These are phyloP conservation scores for Lotus japonicus DNA, from an alignment of 306 rosid genomes.

Conservation along the genomic window DNA sequence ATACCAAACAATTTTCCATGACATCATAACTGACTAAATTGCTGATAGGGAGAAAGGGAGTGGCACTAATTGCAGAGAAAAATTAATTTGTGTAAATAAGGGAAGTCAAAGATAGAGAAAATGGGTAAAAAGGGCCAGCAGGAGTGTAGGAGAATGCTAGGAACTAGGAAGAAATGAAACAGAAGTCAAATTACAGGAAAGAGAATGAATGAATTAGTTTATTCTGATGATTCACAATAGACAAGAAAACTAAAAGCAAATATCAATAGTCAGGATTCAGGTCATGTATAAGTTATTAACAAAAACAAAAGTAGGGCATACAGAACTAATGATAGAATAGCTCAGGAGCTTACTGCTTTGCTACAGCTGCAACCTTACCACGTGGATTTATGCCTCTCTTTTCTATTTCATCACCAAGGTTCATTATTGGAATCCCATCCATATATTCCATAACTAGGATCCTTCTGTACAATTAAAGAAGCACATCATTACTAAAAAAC, in stretches of 20 bases:
- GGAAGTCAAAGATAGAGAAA: no score
- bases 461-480: slow-evolving; percentile 55
- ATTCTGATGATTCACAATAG: slow-evolving; percentile 1
- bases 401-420: slow-evolving; percentile 88
- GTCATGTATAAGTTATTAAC: not conserved
- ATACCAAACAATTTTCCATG: no score
- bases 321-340: slow-evolving; percentile 17
- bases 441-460: slow-evolving; percentile 87
- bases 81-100: no score
- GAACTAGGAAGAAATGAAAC: no score
- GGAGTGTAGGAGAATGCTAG: no score
- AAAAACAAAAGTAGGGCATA: not conserved
- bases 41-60: not conserved
- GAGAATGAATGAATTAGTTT: not conserved
- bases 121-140: no score
- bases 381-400: slow-evolving; percentile 79
- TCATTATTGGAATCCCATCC: slow-evolving; percentile 82
- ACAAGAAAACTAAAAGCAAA: not conserved
- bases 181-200: no score
- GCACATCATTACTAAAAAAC: slow-evolving; percentile 14
- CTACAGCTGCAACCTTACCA: slow-evolving; percentile 69
- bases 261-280: not conserved
- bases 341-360: slow-evolving; percentile 72
- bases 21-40: no score
- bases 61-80: not conserved